phyloP scores from a whole-genome alignment of 768 basidiomycete genomes.

The Rhodotorula sphaerocarpa region DNA sequence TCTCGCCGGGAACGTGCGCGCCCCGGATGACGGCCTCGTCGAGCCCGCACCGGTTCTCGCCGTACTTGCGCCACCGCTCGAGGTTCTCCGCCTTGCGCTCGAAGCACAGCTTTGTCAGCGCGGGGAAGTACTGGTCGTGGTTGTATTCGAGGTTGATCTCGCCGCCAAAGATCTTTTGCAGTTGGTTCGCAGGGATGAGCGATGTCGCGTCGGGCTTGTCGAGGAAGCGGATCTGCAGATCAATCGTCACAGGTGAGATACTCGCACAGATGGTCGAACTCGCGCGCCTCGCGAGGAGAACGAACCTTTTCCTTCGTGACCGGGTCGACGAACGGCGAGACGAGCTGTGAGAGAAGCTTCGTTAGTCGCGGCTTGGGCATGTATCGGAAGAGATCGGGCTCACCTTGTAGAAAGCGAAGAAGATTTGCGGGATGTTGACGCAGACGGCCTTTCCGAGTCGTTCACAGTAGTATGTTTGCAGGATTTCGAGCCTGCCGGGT shows the following conservation, averaged over 20 bases:
- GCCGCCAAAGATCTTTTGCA: constrained; percentile 64
- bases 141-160: constrained; percentile 59
- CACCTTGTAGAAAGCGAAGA: constrained; percentile 37
- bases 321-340: constrained; percentile 61
- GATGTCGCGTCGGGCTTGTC: constrained; percentile 35
- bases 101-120: constrained; percentile 53
- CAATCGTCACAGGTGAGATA: not conserved
- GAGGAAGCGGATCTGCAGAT: constrained; percentile 39
- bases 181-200: constrained; percentile 61
- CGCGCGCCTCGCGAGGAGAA: too few species aligned
- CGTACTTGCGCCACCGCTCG: constrained; percentile 60
- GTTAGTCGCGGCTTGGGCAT: too few species aligned
- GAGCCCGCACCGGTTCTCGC: constrained; percentile 57
- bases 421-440: constrained; percentile 58
- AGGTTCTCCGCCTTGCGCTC: constrained; percentile 51
- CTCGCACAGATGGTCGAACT: too few species aligned
- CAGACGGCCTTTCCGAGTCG: constrained; percentile 67
- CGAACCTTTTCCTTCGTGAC: constrained; percentile 49
- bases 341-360: too few species aligned
- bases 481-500: constrained; percentile 46
- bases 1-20: constrained; percentile 13
- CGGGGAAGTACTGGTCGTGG: constrained; percentile 68
- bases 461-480: constrained; percentile 48
- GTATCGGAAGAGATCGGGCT: too few species aligned
- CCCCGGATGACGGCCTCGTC: constrained; percentile 73